A percentile compares a stretch with the other conserved stretches of the same genome.
Conservation (phyloP, 2,329 filamentous ascomycete genomes). For the Pseudohalonectria lignicola region DNA sequence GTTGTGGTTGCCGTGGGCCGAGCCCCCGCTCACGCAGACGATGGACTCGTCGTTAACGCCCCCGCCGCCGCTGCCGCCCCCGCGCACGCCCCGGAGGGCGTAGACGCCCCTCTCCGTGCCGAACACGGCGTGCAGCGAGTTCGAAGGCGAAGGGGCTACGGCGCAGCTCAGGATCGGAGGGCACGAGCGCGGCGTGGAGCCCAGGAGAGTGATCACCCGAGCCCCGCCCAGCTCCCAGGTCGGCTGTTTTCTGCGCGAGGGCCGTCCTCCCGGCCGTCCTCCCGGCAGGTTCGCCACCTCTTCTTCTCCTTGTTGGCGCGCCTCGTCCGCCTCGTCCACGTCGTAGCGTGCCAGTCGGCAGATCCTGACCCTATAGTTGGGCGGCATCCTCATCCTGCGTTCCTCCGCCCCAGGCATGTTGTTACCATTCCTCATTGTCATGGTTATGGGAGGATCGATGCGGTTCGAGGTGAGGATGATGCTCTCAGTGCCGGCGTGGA, state of each 20-base stretch:
- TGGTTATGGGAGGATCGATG: neutral
- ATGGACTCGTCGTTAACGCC: neutral
- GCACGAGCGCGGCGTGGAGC: too few species aligned
- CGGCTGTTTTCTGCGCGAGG: too few species aligned
- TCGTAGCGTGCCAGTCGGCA: too few species aligned
- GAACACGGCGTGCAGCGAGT: neutral
- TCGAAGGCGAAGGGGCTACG: neutral
- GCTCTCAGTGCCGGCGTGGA: conserved; percentile 2
- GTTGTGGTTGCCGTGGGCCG: conserved; percentile 8
- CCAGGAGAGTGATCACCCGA: too few species aligned
- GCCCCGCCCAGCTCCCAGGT: too few species aligned
- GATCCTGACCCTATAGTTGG: neutral
- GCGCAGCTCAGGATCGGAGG: neutral
- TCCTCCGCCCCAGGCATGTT: too few species aligned
- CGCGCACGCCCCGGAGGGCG: neutral
- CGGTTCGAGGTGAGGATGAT: neutral
- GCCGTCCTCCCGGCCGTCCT: too few species aligned
- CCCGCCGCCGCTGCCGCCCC: neutral
- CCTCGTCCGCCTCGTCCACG: too few species aligned
- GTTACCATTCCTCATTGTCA: too few species aligned
- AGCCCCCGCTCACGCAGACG: conserved; percentile 1
- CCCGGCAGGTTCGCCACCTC: too few species aligned
- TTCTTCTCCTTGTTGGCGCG: too few species aligned
- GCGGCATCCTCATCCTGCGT: too few species aligned
- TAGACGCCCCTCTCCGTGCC: neutral